Evolutionary conservation across 192 early-diverging fungal species (phyloP), one percentile per base, ranked within the genome.

Genomic region (Backusella psychrophila): DNA sequence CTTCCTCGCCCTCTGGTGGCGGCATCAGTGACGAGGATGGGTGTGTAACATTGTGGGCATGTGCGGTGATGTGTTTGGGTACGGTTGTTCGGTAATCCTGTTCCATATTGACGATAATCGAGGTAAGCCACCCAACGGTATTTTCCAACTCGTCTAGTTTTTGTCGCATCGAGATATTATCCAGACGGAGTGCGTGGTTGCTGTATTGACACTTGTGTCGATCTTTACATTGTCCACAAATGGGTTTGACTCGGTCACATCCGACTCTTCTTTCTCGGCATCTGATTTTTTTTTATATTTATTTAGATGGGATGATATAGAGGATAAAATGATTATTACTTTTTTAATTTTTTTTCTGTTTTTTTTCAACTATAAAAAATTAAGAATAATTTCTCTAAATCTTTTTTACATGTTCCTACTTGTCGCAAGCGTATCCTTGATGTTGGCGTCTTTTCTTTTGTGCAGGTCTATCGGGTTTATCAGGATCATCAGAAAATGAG

Each of bases 191-290:
- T 21, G 56, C 69, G 36, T 65, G 42, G 29, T 59, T 77, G 7
- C 69, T 71, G 23, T 53, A 72, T 53, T 41, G 69, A 36, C 70
- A 77, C 38, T 67, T 53, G 17, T 68, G 71, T 66, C 59, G 35
- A 56, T 66, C 53, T 49, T 41, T 38, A 72, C 76, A 77, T 19
- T 71, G 70, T 29, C 39, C 56, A 44, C 76, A 77, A 12, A 39
- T 29, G 26, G 76, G 76, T 33, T 77, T 77, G 6, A 31, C 70
- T 34, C 76, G 70, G 34, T 69, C 70, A 35, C 76, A 77, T 14
- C 76, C 53, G n/a, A 77, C 76, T 77, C 76, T 38, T 41, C 70
- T 77, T 44, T 77, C 76, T 63, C 76, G 69, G 59, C 76, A 77
- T 17, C 75, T 76, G 33, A 33, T 17, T 69, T 8, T 34, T 42